Base-by-base conservation (phyloP, 1,284 basidiomycete genomes). In the Ustilago curta region DNA sequence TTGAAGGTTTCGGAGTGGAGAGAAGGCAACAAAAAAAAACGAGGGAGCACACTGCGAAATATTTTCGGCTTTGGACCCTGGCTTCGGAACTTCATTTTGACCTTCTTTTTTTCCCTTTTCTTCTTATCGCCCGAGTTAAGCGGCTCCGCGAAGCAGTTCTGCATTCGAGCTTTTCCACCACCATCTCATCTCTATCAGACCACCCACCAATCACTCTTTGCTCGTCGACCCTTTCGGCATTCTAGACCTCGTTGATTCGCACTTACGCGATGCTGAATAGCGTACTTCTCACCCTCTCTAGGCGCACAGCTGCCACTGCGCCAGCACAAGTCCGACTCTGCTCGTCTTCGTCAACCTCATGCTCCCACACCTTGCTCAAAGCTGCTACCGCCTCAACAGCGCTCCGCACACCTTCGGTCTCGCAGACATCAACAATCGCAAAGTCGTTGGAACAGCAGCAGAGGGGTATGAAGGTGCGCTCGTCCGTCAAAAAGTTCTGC, bases 401-500 rank as follows among this genome's bases (percentile, higher is more conserved):
- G 16, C 32, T 48, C 49, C 47, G 37, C n/a, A 14, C 54, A 43
- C 18, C 48, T 21, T 37, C 19, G 3, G 1, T 12, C 21, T 5
- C 44, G 12, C 57, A 32, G 53, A 23, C 47, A 16, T 49, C 61
- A 6, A 27, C 57, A 27, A 51, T 53, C 3, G 3, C 51, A 37
- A 59, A 49, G 37, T 19, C 62, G 27, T 6, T 57, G 37, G 48
- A 62, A 16, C 58, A 69, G 45, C 71, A 74, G 62, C 58, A 64
- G 59, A 59, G 95, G 76, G 94, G 94, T 43, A 97, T 97, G 93
- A 99, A 98, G 88, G 95, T 99, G 60, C 90, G 95, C 68, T 92
- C 92, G 32, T 94, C 93, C 8, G 93, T 98, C 78, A 97, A 97
- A 87, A 88, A 81, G 77, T 90, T 84, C 63, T 86, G 85, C 69